Evolutionary conservation across 768 basidiomycete species (phyloP).

Genomic region (Lentinula sp.): DNA sequence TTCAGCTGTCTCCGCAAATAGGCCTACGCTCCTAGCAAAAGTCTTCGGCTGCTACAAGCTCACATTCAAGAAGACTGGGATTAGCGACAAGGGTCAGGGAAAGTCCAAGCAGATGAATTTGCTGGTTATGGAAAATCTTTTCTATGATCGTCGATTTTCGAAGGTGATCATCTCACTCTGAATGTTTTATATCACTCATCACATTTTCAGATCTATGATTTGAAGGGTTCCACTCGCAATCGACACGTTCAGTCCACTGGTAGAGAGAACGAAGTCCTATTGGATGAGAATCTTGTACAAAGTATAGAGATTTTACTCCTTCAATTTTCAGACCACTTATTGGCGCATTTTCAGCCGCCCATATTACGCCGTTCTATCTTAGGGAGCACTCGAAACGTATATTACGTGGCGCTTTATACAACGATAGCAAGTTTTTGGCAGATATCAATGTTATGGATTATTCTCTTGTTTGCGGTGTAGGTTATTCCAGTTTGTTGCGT

Average conservation of each 20-base stretch:
- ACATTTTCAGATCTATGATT: conserved; percentile 75
- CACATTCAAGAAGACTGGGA: conserved; percentile 70
- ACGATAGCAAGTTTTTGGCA: conserved; percentile 92
- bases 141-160: conserved; percentile 87
- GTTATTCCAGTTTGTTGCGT: conserved; percentile 5
- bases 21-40: conserved; percentile 92
- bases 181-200: not conserved
- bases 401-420: conserved; percentile 82
- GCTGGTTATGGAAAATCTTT: conserved; percentile 96
- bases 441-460: conserved; percentile 98
- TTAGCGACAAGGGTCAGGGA: conserved; percentile 57
- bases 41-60: conserved; percentile 96
- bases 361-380: conserved; percentile 85
- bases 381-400: conserved; percentile 97
- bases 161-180: conserved; percentile 43
- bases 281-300: conserved; percentile 95
- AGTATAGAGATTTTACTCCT: conserved; percentile 41
- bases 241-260: conserved; percentile 90
- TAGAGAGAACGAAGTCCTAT: conserved; percentile 84
- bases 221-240: conserved; percentile 94
- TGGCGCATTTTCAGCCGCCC: conserved; percentile 54
- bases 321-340: conserved; percentile 6
- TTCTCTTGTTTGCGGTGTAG: conserved; percentile 81
- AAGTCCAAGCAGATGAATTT: conserved; percentile 91
- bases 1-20: conserved; percentile 81